Evolutionary conservation across 2,329 filamentous ascomycete genomes (phyloP), one percentile per base, ranked within the genome.

Genomic region (Exophiala aquamarina): DNA sequence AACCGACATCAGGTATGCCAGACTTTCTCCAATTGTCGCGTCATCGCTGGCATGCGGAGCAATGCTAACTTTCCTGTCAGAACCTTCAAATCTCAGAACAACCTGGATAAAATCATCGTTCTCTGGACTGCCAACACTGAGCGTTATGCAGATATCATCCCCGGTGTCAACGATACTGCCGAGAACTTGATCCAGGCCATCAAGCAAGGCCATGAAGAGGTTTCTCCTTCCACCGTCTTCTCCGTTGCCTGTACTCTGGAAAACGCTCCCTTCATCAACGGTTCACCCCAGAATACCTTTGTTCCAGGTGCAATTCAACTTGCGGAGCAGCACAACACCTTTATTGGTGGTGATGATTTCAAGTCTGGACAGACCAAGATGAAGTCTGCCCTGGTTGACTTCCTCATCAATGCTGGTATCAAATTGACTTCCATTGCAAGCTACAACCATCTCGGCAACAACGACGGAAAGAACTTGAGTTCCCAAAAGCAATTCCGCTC

Each of bases 351-450:
- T 57, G 93, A 98, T 63, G 93, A 98, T 75, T 98, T 98, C 85
- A 98, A 98, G 78, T 97, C 93, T 54, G 93, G 93, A 55, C 93
- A 98, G 79, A 98, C 93, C 68, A 98, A 98, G 84, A 98, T 98
- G 93, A 98, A 98, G 77, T 97, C 93, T 51, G 93, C 93, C 15
- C 83, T 98, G 21, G 93, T 97, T 36, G 93, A 98, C 73, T 98
- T 98, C 76, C 74, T 98, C 68, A 95, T 98, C 83, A 96, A 84
- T 68, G 93, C 93, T 38, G 93, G 93, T 67, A 97, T 98, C 81
- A 96, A 95, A 77, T 83, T 98, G 65, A 97, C 92, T 50, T 95
- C 91, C 32, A 97, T 98, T 73, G 89, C 93, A 57, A 94, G 88
- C 73, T 98, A 98, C 83, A 98, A 98, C 77, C 93, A 98, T 70